phyloP scores from a whole-genome alignment of 306 rosid species.

The Psophocarpus tetragonolobus region DNA sequence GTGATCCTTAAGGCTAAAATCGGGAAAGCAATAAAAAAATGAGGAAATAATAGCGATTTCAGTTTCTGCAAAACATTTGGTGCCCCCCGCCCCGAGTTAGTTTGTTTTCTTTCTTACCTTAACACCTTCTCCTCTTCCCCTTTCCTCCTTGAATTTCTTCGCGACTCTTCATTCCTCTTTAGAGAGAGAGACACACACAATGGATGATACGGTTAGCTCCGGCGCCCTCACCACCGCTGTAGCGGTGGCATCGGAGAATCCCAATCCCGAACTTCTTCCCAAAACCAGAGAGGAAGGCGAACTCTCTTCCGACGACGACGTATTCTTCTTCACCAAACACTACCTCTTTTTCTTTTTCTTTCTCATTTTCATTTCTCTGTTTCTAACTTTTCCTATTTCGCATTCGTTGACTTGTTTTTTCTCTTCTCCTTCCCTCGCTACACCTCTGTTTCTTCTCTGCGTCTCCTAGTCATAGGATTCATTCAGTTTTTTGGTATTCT shows the following conservation, averaged over 20 bases:
- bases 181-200: conserved; percentile 16
- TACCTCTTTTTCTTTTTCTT: not conserved
- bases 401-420: not conserved
- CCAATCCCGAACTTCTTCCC: conserved; percentile 28
- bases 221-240: conserved; percentile 26
- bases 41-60: not conserved
- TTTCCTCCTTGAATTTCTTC: conserved; percentile 13
- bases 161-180: not conserved
- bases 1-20: not conserved
- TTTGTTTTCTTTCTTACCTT: conserved; percentile 3
- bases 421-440: not conserved
- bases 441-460: not conserved
- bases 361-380: not conserved
- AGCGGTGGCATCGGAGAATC: conserved; percentile 34
- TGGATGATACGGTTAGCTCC: conserved; percentile 46
- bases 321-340: conserved; percentile 42
- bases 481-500: not conserved
- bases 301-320: conserved; percentile 62
- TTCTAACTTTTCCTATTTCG: not conserved
- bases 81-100: conserved; percentile 18
- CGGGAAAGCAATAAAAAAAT: not conserved
- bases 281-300: conserved; percentile 88
- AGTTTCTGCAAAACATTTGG: not conserved
- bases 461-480: not conserved
- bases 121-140: not conserved